These are phyloP conservation scores for Globisporangium alternatum DNA, from an alignment of 352 stramenopile species.

Conservation along the genomic window DNA sequence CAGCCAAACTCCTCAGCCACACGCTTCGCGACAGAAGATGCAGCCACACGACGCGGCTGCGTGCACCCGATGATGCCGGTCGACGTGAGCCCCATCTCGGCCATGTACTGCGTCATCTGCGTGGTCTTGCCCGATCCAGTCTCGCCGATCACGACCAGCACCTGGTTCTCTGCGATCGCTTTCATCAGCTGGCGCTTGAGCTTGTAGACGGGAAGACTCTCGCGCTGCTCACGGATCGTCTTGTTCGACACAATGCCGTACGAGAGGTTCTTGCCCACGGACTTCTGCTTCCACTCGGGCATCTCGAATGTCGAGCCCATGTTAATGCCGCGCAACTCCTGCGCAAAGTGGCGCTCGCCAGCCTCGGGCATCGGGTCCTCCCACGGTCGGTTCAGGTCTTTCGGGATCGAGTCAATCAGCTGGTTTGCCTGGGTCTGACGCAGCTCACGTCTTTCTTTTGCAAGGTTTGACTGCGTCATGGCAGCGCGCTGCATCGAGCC, in stretches of 20 bases:
- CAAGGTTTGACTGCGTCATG: conserved; percentile 95
- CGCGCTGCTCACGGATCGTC: conserved; percentile 95
- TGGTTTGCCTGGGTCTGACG: conserved; percentile 97
- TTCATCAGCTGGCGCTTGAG: conserved; percentile 96
- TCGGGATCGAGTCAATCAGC: conserved; percentile 96
- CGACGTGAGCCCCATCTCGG: conserved; percentile 96
- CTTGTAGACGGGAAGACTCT: conserved; percentile 95
- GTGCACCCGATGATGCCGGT: conserved; percentile 97
- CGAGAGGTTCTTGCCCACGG: conserved; percentile 94
- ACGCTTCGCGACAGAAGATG: conserved; percentile 96
- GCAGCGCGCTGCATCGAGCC: conserved; percentile 96
- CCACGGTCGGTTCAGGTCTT: conserved; percentile 98
- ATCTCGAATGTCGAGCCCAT: conserved; percentile 88
- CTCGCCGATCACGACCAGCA: conserved; percentile 99
- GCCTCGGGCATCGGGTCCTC: conserved; percentile 98
- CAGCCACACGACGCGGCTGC: conserved; percentile 97
- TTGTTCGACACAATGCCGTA: conserved; percentile 97
- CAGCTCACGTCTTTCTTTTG: conserved; percentile 97
- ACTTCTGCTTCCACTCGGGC: conserved; percentile 98
- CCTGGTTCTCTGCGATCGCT: conserved; percentile 94
- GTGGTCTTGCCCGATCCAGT: conserved; percentile 99
- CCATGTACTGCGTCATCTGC: conserved; percentile 99
- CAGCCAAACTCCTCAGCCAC: conserved; percentile 97
- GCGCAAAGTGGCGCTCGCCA: conserved; percentile 96
- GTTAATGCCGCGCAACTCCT: conserved; percentile 93